A percentile compares a stretch with the other conserved stretches of the same genome.
These are phyloP conservation scores for Macrocybe gigantea DNA, from an alignment of 768 basidiomycete species.

Conservation along the genomic window DNA sequence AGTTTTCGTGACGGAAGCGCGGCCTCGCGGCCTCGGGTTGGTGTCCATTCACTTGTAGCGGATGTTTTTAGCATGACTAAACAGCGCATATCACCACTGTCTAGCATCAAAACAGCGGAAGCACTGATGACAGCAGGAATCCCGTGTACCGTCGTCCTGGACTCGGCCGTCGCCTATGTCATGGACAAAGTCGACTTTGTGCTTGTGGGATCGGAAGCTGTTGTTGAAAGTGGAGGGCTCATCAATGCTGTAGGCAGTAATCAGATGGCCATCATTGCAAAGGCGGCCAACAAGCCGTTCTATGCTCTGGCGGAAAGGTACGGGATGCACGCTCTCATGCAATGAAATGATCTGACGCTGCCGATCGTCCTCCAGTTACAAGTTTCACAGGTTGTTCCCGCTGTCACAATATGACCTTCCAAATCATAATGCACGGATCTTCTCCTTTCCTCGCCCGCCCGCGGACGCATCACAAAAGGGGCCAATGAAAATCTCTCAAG, in stretches of 20 bases:
- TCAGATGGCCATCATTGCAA: conserved; percentile 95
- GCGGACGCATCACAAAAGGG: conserved; percentile 16
- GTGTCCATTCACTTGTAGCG: conserved; percentile 17
- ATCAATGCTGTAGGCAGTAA: conserved; percentile 93
- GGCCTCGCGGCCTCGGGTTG: conserved; percentile 84
- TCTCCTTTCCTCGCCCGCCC: conserved; percentile 55
- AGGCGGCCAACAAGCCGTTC: conserved; percentile 91
- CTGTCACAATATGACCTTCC: conserved; percentile 88
- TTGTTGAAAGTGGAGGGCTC: conserved; percentile 92
- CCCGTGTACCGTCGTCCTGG: conserved; percentile 90
- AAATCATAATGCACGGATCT: conserved; percentile 68
- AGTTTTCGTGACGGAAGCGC: conserved; percentile 97
- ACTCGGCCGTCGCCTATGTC: conserved; percentile 94
- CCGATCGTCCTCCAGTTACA: conserved; percentile 60
- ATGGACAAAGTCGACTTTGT: conserved; percentile 97
- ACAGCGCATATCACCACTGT: conserved; percentile 2
- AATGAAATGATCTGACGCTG: conserved; percentile 7
- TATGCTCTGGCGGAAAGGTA: conserved; percentile 93
- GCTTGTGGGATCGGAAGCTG: conserved; percentile 95
- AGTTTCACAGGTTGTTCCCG: conserved; percentile 95
- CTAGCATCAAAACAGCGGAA: conserved; percentile 87
- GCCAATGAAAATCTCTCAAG: conserved; percentile 58
- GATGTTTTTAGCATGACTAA: too few species aligned
- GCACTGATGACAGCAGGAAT: conserved; percentile 84
- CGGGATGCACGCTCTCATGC: conserved; percentile 11